phyloP scores from a whole-genome alignment of 83 land plant species.

The Isoetes engelmannii region DNA sequence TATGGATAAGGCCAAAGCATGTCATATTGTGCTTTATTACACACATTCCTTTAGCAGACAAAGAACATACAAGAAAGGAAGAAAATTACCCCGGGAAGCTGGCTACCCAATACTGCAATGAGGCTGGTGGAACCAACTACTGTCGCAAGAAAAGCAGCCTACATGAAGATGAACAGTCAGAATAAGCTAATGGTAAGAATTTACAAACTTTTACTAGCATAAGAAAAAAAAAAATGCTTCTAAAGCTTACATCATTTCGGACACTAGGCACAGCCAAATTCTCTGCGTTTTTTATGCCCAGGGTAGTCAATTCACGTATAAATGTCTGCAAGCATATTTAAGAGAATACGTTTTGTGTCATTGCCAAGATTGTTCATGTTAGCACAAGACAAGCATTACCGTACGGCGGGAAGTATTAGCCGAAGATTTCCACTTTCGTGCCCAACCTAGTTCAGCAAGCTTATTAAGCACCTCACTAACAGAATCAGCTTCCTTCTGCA shows the following conservation, averaged over 20 bases:
- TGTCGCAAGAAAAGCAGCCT: slow-evolving; percentile 88
- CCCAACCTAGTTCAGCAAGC: slow-evolving; percentile 68
- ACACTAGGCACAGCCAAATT: slow-evolving; percentile 90
- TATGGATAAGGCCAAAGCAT: too few species aligned
- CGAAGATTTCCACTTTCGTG: slow-evolving; percentile 80
- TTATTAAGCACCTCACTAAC: slow-evolving; percentile 69
- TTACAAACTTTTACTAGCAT: not conserved
- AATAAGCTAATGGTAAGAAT: too few species aligned
- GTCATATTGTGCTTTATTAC: too few species aligned
- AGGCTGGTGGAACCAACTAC: slow-evolving; percentile 89
- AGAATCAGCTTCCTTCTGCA: slow-evolving; percentile 75
- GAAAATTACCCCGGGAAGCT: slow-evolving; percentile 82
- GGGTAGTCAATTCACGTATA: slow-evolving; percentile 72
- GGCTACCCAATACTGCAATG: slow-evolving; percentile 77
- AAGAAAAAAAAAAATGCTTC: not conserved
- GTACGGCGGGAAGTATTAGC: slow-evolving; percentile 80
- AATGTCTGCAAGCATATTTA: slow-evolving; percentile 50
- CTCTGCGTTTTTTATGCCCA: slow-evolving; percentile 94
- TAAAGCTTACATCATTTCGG: slow-evolving; percentile 76
- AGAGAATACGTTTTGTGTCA: not conserved
- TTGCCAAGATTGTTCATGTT: not conserved
- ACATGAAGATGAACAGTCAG: slow-evolving; percentile 12
- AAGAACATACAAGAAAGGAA: not conserved
- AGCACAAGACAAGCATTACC: slow-evolving; percentile 33
- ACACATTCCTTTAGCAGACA: too few species aligned